Base-by-base conservation (phyloP, 2,329 filamentous ascomycete species). In the Atkinsonella hypoxylon region DNA sequence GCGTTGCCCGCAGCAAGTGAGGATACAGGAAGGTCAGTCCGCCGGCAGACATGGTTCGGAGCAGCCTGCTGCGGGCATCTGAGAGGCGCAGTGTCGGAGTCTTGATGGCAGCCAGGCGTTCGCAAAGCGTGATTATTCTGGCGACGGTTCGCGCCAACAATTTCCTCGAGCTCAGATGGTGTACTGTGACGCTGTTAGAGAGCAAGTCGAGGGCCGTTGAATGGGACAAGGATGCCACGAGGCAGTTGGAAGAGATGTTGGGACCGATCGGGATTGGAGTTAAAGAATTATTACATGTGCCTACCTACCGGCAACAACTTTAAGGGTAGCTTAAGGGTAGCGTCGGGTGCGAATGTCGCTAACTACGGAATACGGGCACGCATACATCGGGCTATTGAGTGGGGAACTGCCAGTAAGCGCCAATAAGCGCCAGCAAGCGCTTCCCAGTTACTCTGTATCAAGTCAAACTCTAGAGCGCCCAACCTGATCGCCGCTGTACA, bases 1-100 rank as follows among this genome's bases (percentile, higher is more conserved):
- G 49, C 54, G 71, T 55, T 15, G 74, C 71, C 50, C 81, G 79
- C 64, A 83, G 78, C 50, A 87, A 66, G 57, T 81, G 79, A 44
- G 84, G 82, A 57, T 85, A 87, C 17, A 87, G 71, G 60, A 87
- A 87, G 15, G 79, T 78, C 53, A 87, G 70, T 59, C 83, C 75
- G 53, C 72, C 70, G 22, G 77, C 73, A 34, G 47, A 36, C 47
- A 49, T 42, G 38, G 32, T 48, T 32, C 10, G 20, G 46, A 20
- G 39, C 18, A 17, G 39, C 39, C 39, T 10, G 18, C 39, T 10
- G 18, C n/a, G n/a, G 39, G 17, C 18, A 34, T 22, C 20, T 5
- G 20, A 22, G 20, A 22, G 20, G 20, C 20, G 20, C 20, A 22
- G 20, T 22, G 20, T 22, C 20, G 20, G 20, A 22, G 20, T 22